phyloP scores from a whole-genome alignment of 352 stramenopile genomes.

The Phytophthora boehmeriae region DNA sequence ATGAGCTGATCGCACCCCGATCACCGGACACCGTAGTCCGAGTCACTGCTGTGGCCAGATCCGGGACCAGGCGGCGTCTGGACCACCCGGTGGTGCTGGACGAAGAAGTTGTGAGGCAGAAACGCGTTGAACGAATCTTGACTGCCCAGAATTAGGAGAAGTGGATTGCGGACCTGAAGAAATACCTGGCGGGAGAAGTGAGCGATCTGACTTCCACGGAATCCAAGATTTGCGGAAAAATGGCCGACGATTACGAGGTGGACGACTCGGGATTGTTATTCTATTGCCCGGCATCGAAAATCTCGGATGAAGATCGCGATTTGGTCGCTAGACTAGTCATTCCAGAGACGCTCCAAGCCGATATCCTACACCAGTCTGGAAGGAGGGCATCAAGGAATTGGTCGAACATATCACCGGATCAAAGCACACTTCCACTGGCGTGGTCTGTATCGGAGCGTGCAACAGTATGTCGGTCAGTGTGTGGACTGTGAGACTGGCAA shows the following conservation, averaged over 20 bases:
- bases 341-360: not conserved
- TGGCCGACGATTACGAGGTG: not conserved
- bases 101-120: no score
- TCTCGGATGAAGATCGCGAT: not conserved
- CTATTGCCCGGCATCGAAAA: not conserved
- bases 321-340: not conserved
- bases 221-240: no score
- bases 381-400: constrained; percentile 17
- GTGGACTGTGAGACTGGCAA: constrained; percentile 25
- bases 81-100: no score
- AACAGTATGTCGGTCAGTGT: constrained; percentile 6
- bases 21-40: not conserved
- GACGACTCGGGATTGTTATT: not conserved
- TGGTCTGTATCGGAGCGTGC: constrained; percentile 4
- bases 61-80: not conserved
- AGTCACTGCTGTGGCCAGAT: not conserved
- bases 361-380: not conserved
- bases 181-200: no score
- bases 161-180: no score
- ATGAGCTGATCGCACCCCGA: not conserved
- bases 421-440: constrained; percentile 8
- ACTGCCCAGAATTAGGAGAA: no score
- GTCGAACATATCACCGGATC: constrained; percentile 2
- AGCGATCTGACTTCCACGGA: no score
- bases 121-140: no score